Evolutionary conservation across 805 yeast species (phyloP).

Genomic region (Torulaspora quercuum): DNA sequence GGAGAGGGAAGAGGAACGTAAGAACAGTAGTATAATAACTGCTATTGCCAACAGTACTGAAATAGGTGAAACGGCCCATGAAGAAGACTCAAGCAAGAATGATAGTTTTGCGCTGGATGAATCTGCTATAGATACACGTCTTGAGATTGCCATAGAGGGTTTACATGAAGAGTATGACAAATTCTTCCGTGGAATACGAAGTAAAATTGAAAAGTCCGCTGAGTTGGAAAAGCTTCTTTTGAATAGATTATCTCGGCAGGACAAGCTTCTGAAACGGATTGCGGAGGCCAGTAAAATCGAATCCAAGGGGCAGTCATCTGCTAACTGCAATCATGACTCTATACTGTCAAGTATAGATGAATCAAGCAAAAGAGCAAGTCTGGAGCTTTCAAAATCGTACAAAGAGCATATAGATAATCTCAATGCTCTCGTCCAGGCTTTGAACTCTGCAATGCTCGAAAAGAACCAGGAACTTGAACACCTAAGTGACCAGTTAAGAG

Average conservation of each 20-base stretch:
- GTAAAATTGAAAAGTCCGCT: constrained; percentile 23
- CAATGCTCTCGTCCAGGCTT: constrained; percentile 14
- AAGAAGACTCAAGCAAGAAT: neutral
- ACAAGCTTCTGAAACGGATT: constrained; percentile 14
- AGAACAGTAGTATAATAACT: neutral
- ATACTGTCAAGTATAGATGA: constrained; percentile 10
- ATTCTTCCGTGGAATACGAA: constrained; percentile 27
- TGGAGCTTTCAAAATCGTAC: constrained; percentile 17
- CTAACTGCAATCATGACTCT: constrained; percentile 1
- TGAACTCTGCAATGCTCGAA: constrained; percentile 16
- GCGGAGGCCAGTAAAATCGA: constrained; percentile 2
- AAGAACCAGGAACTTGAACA: constrained; percentile 17
- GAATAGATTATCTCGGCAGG: constrained; percentile 26
- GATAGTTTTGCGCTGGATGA: constrained; percentile 10
- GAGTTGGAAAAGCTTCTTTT: constrained; percentile 20
- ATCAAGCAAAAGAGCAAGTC: constrained; percentile 11
- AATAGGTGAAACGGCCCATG: constrained; percentile 5
- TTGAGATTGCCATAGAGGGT: constrained; percentile 31
- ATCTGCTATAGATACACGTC: constrained; percentile 22
- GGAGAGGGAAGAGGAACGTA: neutral
- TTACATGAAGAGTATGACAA: constrained; percentile 32
- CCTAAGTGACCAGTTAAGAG: constrained; percentile 8
- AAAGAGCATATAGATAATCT: constrained; percentile 22
- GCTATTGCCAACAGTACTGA: constrained; percentile 26
- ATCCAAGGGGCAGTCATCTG: neutral